Conservation (phyloP, 768 basidiomycete species). For the Tulasnella sp. region DNA sequence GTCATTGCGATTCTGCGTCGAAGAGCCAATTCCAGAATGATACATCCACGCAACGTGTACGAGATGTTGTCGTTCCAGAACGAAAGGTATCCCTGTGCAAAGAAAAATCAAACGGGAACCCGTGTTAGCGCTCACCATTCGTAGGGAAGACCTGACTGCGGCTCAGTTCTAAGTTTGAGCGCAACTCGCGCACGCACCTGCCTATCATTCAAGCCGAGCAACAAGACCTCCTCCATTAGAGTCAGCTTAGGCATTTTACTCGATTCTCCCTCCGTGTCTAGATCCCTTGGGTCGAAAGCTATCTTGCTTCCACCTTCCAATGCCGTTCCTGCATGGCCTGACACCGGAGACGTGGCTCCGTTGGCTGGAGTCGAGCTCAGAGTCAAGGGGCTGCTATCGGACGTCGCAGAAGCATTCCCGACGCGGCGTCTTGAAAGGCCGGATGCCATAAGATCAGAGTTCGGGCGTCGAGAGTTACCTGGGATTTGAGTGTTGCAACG, state of each 20-base stretch:
- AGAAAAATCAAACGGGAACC: not conserved
- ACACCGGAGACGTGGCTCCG: conserved; percentile 14
- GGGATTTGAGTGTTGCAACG: not conserved
- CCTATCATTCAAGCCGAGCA: conserved; percentile 94
- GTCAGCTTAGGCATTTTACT: conserved; percentile 81
- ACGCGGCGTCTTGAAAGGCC: conserved; percentile 25
- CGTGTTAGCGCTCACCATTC: conserved; percentile 4
- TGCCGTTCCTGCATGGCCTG: conserved; percentile 69
- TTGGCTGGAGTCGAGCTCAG: not conserved
- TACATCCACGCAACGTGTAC: too few species aligned
- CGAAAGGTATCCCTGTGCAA: too few species aligned
- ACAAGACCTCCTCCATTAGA: conserved; percentile 92
- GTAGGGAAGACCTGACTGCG: not conserved
- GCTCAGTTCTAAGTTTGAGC: not conserved
- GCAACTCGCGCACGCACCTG: conserved; percentile 54
- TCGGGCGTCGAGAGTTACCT: not conserved
- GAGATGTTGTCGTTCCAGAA: too few species aligned
- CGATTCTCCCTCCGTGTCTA: conserved; percentile 54
- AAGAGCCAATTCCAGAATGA: conserved; percentile 46
- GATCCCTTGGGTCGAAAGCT: conserved; percentile 89
- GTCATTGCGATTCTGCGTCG: too few species aligned
- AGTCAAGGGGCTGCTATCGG: conserved; percentile 5
- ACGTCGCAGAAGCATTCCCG: conserved; percentile 10
- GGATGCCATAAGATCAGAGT: conserved; percentile 18
- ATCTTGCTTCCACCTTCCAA: conserved; percentile 84